A percentile compares a stretch with the other conserved stretches of the same genome.
phyloP scores from a whole-genome alignment of 2,329 filamentous ascomycete genomes.

The Alternaria hordeiaustralica region DNA sequence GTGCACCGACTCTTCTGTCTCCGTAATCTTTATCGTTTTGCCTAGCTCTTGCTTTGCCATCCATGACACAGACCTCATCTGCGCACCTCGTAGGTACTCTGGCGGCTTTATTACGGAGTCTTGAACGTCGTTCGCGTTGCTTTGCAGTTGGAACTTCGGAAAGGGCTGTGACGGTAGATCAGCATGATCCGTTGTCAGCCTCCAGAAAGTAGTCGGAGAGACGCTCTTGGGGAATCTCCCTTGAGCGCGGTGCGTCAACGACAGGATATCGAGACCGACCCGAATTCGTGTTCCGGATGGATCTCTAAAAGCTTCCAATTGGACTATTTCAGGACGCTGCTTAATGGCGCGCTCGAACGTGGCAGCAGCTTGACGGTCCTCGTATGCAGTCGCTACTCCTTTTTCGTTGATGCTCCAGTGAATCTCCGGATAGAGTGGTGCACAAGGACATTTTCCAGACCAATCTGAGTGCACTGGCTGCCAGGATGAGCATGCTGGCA shows the following conservation, averaged over 20 bases:
- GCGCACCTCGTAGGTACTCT: slow-evolving; percentile 56
- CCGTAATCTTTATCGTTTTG: slow-evolving; percentile 46
- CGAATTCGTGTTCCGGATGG: slow-evolving; percentile 45
- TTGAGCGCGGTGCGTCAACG: slow-evolving; percentile 54
- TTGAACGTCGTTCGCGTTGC: slow-evolving; percentile 47
- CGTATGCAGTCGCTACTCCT: slow-evolving; percentile 29
- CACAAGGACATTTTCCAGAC: slow-evolving; percentile 26
- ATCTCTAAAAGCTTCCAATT: slow-evolving; percentile 20
- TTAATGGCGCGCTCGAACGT: slow-evolving; percentile 61
- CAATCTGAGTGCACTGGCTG: neutral
- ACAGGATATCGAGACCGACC: slow-evolving; percentile 51
- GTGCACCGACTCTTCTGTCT: slow-evolving; percentile 63
- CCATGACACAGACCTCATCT: slow-evolving; percentile 64
- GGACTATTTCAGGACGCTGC: slow-evolving; percentile 46
- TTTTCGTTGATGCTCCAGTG: slow-evolving; percentile 33
- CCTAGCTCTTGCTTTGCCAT: slow-evolving; percentile 63
- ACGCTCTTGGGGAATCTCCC: slow-evolving; percentile 23
- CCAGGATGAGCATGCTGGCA: slow-evolving; percentile 33
- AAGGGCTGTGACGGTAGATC: slow-evolving; percentile 43
- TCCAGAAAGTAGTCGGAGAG: slow-evolving; percentile 49
- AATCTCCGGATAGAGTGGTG: slow-evolving; percentile 31
- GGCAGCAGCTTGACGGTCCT: slow-evolving; percentile 56
- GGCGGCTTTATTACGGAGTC: slow-evolving; percentile 41
- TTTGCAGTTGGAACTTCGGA: slow-evolving; percentile 51
- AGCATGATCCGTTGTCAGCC: slow-evolving; percentile 55